These are phyloP conservation scores for Xylaria sp. DNA, from an alignment of 2,329 filamentous ascomycete species.

Conservation along the genomic window DNA sequence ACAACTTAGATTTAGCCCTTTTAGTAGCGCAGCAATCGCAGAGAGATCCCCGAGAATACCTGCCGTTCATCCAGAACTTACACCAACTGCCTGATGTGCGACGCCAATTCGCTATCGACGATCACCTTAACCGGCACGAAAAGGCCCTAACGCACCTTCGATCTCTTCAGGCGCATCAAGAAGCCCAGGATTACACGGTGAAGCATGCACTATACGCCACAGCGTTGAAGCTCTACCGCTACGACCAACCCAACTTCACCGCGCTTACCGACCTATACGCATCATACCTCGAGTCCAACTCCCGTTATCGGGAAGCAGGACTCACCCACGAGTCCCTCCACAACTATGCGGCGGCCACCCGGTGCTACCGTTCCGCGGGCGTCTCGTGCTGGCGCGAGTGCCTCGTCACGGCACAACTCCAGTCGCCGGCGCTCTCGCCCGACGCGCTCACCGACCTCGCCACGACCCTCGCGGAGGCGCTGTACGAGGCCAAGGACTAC, in stretches of 20 bases:
- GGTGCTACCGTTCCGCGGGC: slow-evolving; percentile 81
- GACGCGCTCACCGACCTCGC: slow-evolving; percentile 69
- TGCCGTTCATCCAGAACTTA: slow-evolving; percentile 89
- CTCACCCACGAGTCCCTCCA: slow-evolving; percentile 86
- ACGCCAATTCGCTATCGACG: slow-evolving; percentile 82
- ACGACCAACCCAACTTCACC: slow-evolving; percentile 68
- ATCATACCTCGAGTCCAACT: slow-evolving; percentile 71
- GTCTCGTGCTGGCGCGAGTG: slow-evolving; percentile 84
- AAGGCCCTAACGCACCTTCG: slow-evolving; percentile 83
- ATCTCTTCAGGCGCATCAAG: slow-evolving; percentile 72
- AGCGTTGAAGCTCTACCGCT: slow-evolving; percentile 81
- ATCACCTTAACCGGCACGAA: slow-evolving; percentile 73
- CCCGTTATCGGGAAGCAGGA: slow-evolving; percentile 82
- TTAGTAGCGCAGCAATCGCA: slow-evolving; percentile 95
- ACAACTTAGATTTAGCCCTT: slow-evolving; percentile 86
- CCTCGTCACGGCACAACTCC: slow-evolving; percentile 75
- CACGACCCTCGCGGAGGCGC: slow-evolving; percentile 72
- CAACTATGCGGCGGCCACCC: slow-evolving; percentile 73
- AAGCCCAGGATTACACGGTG: slow-evolving; percentile 75
- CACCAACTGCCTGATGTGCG: slow-evolving; percentile 73
- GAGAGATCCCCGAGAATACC: slow-evolving; percentile 91
- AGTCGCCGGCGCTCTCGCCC: slow-evolving; percentile 60
- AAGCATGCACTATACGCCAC: slow-evolving; percentile 80
- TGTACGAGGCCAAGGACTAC: slow-evolving; percentile 85
- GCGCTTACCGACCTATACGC: slow-evolving; percentile 80